Percentiles rank a stretch among this genome's conserved stretches.
phyloP scores from a whole-genome alignment of 108 stramenopile genomes.

The Chaetoceros muelleri region DNA sequence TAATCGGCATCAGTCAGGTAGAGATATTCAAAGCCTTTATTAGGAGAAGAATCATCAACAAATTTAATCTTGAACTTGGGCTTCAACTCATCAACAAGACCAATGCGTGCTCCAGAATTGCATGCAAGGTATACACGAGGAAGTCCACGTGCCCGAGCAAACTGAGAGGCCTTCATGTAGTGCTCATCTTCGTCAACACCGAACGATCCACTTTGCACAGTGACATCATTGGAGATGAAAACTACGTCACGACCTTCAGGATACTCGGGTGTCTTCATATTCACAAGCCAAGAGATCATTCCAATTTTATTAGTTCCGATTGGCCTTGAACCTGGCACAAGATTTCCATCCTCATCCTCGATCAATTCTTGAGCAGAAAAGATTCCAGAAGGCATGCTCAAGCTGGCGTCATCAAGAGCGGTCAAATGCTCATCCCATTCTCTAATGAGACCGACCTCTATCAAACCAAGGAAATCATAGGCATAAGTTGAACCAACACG shows the following conservation, averaged over 20 bases:
- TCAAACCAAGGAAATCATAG: constrained; percentile 94
- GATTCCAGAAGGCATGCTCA: constrained; percentile 48
- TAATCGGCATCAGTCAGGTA: constrained; percentile 90
- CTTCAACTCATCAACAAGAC: constrained; percentile 96
- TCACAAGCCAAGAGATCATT: constrained; percentile 92
- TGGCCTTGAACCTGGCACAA: constrained; percentile 55
- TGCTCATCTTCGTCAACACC: constrained; percentile 94
- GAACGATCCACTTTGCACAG: constrained; percentile 95
- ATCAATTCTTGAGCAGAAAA: constrained; percentile 72
- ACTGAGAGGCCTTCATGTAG: constrained; percentile 85
- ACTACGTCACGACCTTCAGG: constrained; percentile 95
- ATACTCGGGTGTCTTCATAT: constrained; percentile 96
- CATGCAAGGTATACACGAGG: constrained; percentile 95
- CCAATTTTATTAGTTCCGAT: constrained; percentile 94
- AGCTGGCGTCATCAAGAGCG: constrained; percentile 19
- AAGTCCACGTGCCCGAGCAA: constrained; percentile 81
- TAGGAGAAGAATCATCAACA: constrained; percentile 72
- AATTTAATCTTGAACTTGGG: constrained; percentile 92
- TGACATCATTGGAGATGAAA: constrained; percentile 96
- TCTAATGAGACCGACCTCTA: constrained; percentile 83
- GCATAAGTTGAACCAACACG: constrained; percentile 96
- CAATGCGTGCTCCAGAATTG: constrained; percentile 97
- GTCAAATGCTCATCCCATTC: constrained; percentile 69
- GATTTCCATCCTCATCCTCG: constrained; percentile 60
- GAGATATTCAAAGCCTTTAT: constrained; percentile 94